Conservation (phyloP, 1,139 yeast genomes). For the Hansenula lynferdii region DNA sequence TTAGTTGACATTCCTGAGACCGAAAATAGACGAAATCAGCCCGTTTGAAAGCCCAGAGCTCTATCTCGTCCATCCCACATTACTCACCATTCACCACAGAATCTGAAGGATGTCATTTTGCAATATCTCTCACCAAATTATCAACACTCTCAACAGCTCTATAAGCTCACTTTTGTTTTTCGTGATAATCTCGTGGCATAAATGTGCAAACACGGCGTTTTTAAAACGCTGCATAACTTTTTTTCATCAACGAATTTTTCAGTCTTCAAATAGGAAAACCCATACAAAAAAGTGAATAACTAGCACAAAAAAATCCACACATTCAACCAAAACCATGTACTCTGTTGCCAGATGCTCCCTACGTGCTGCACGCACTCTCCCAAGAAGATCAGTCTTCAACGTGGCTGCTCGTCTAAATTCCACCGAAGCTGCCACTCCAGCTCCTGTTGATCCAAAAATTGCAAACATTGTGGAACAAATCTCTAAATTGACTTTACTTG, state of each 20-base stretch:
- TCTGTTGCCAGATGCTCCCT: conserved; percentile 21
- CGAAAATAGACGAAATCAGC: no score
- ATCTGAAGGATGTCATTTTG: conserved; percentile 84
- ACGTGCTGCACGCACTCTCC: conserved; percentile 16
- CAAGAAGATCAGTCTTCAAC: conserved; percentile 14
- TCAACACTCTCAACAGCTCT: no score
- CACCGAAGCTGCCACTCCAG: conserved; percentile 35
- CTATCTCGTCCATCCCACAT: no score
- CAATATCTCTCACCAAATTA: no score
- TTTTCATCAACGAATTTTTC: conserved; percentile 1
- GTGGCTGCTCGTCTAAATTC: conserved; percentile 47
- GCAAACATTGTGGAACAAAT: conserved; percentile 84
- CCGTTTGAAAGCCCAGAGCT: no score
- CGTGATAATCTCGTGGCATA: neutral
- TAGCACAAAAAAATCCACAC: no score
- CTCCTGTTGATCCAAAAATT: conserved; percentile 84
- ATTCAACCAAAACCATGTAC: conserved; percentile 9
- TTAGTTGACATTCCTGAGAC: no score
- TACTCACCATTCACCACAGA: conserved; percentile 76
- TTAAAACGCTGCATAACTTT: neutral
- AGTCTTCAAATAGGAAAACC: no score
- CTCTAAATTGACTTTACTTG: conserved; percentile 81
- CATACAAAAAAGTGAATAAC: no score
- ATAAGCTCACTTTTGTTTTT: no score
- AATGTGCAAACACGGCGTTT: neutral